Percentiles rank a stretch among this genome's conserved stretches.
These are phyloP conservation scores for Paraphoma sp. DNA, from an alignment of 2,329 filamentous ascomycete species.

Conservation along the genomic window DNA sequence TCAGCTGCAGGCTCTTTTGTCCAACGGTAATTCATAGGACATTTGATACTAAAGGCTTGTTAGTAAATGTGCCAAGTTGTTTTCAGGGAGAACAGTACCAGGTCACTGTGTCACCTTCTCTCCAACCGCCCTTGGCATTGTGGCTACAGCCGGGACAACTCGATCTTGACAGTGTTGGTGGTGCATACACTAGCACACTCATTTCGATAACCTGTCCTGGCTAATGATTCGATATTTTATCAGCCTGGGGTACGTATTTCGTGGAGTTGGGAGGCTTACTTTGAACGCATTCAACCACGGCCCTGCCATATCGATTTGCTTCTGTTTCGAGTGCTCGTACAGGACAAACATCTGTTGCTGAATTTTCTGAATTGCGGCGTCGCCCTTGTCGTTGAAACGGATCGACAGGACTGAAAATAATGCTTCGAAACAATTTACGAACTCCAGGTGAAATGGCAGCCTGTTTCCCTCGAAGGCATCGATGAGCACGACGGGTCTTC, in stretches of 20 bases:
- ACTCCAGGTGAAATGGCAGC: constrained; percentile 2
- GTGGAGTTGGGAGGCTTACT: not conserved
- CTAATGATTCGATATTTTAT: not conserved
- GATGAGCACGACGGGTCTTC: not conserved
- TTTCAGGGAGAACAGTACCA: not conserved
- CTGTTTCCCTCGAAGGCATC: constrained; percentile 1
- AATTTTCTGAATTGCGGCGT: not conserved
- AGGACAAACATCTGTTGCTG: not conserved
- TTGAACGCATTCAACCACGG: not conserved
- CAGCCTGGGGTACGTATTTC: no score
- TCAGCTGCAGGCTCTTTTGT: not conserved
- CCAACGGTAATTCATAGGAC: not conserved
- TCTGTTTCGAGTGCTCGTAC: not conserved
- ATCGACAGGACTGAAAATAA: not conserved
- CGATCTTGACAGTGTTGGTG: not conserved
- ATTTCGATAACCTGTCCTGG: constrained; percentile 4
- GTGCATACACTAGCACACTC: not conserved
- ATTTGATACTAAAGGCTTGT: not conserved
- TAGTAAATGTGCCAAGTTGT: not conserved
- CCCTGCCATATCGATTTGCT: not conserved
- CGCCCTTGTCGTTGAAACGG: constrained; percentile 1
- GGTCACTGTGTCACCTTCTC: not conserved
- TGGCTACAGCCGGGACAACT: not conserved
- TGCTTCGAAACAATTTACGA: constrained; percentile 1
- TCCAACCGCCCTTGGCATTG: no score